Evolutionary conservation across 208 protist genomes (phyloP).

Genomic region (Wallacemonas sp.): DNA sequence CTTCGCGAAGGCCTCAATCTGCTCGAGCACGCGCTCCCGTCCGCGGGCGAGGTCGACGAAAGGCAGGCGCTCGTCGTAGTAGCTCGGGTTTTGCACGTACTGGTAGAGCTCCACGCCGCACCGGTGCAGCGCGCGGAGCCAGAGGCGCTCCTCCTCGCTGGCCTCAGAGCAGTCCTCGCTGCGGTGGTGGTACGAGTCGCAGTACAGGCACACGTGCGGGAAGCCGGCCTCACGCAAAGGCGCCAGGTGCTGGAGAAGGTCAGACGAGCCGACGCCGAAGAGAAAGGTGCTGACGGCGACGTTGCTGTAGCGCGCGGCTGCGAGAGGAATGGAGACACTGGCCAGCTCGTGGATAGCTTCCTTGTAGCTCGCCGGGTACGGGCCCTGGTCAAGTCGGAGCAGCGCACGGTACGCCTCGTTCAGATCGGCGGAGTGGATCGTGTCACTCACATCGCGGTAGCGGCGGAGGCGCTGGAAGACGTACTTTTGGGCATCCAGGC

Average conservation of each 20-base stretch:
- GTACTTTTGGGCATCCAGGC: conserved; percentile 45
- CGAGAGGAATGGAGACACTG: conserved; percentile 71
- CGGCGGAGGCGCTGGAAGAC: conserved; percentile 41
- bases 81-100: conserved; percentile 58
- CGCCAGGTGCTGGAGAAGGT: conserved; percentile 71
- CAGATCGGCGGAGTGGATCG: conserved; percentile 39
- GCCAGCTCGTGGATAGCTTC: conserved; percentile 69
- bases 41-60: conserved; percentile 54
- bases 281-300: conserved; percentile 82
- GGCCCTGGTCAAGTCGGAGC: conserved; percentile 25
- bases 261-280: conserved; percentile 68
- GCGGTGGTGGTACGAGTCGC: conserved; percentile 73
- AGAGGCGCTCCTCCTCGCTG: conserved; percentile 57
- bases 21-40: conserved; percentile 48
- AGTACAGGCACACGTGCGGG: conserved; percentile 86
- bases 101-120: conserved; percentile 66
- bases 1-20: conserved; percentile 61
- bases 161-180: conserved; percentile 60
- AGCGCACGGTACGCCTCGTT: conserved; percentile 56
- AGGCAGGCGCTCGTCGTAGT: conserved; percentile 76
- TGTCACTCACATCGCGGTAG: conserved; percentile 14
- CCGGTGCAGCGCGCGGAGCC: conserved; percentile 70
- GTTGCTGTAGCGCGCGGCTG: conserved; percentile 85
- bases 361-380: conserved; percentile 62
- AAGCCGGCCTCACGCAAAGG: conserved; percentile 66